Evolutionary conservation across 768 basidiomycete species (phyloP), one percentile per base, ranked within the genome.

Genomic region (Lactifluus echinatus): DNA sequence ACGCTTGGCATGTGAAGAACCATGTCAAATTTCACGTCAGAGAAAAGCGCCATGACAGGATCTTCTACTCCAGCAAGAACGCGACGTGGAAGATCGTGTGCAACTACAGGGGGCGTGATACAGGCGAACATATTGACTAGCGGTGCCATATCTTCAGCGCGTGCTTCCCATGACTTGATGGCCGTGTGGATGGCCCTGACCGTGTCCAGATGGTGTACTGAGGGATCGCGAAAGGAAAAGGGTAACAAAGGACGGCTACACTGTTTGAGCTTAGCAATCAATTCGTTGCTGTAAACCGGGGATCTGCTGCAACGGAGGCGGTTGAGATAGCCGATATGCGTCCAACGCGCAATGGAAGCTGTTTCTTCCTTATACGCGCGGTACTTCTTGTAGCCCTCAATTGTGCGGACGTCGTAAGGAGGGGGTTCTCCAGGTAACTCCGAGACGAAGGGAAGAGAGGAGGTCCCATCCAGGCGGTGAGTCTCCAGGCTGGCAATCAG

Each of bases 61-160:
- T 61, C 40, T 31, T 71, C 67, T 39, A 72, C 61, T 7, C 79
- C 81, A 0, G 79, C 64, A 4, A 93, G 75, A 1, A 82, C 78
- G 50, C 87, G 73, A 2, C 71, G 73, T 1, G 90, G 79, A 49
- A 96, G 66, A 69, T 93, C 92, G 28, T 76, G 73, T 12, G 88
- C 87, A 15, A 93, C 84, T 0, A 79, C 90, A 1, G 82, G 65
- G 0, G 93, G 90, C 0, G 93, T 93, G 19, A 80, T 82, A 63
- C 91, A 91, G 0, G 86, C 82, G 66, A 95, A 97, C 23, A 71
- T 73, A 53, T 87, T 80, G 50, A 95, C 70, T 19, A 79, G 59
- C 19, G 69, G 68, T 2, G 74, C 71, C 71, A 85, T 74, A 0
- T 79, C 75, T 42, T 78, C 71, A 2, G 80, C 79, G 12, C 93